Percentiles rank a stretch among this genome's conserved stretches.
Conservation (phyloP, 768 basidiomycete genomes). For the Rhizopogon vulgaris region DNA sequence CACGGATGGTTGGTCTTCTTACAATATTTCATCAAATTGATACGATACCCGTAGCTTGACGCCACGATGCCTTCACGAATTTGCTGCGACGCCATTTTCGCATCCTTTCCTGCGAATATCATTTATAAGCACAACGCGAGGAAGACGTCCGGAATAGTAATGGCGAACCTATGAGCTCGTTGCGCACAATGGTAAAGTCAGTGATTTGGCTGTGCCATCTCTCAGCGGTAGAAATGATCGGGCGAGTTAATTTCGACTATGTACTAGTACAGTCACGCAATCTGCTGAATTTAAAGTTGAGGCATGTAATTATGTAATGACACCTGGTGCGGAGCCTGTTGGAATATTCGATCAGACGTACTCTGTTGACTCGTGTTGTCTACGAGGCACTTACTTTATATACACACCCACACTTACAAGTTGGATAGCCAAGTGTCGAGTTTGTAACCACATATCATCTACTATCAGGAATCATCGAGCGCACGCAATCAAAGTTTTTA, state of each 20-base stretch:
- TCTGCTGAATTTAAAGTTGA: background rate
- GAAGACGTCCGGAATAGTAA: background rate
- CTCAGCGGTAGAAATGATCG: conserved; percentile 6
- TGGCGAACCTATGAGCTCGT: conserved; percentile 10
- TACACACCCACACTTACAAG: no score
- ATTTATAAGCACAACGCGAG: background rate
- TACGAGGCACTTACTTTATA: no score
- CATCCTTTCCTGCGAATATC: background rate
- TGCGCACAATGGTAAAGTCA: conserved; percentile 13
- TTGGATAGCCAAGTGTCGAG: no score
- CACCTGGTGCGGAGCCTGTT: conserved; percentile 7
- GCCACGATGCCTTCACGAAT: background rate
- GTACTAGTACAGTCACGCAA: conserved; percentile 3
- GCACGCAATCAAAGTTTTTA: no score
- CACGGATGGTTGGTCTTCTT: conserved; percentile 3
- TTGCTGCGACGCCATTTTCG: background rate
- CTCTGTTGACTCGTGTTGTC: no score
- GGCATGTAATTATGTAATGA: no score
- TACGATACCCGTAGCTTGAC: background rate
- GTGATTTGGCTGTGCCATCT: conserved; percentile 12
- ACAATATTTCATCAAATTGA: background rate
- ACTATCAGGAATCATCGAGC: no score
- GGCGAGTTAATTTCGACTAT: conserved; percentile 12
- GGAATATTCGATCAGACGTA: no score
- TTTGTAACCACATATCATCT: no score